Conservation (phyloP, 371 early-diverging fungal species). For the Apophysomyces trapeziformis region DNA sequence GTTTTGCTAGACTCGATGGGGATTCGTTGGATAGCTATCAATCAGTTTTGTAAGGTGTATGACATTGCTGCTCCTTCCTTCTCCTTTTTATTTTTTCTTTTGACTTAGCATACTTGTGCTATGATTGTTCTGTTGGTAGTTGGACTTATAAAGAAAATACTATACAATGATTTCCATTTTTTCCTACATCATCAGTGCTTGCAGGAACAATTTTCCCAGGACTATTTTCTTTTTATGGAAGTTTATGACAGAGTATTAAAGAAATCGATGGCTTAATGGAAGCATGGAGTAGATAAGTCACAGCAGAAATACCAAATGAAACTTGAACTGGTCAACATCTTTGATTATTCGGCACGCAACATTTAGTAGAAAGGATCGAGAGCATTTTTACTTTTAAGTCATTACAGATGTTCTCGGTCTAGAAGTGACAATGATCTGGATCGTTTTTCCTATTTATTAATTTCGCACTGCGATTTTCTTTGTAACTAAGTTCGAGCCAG, state of each 20-base stretch:
- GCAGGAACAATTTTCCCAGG: neutral
- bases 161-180: neutral
- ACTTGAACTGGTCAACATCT: neutral
- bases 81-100: neutral
- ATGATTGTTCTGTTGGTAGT: neutral
- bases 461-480: too few species aligned
- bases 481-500: conserved; percentile 20
- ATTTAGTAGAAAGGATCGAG: too few species aligned
- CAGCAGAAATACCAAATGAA: neutral
- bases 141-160: neutral
- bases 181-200: neutral
- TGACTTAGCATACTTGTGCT: neutral
- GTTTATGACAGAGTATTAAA: too few species aligned
- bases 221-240: neutral
- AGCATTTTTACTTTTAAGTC: too few species aligned
- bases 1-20: too few species aligned
- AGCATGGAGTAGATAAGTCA: neutral
- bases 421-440: too few species aligned
- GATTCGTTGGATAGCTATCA: too few species aligned
- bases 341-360: too few species aligned
- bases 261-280: neutral
- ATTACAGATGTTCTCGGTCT: too few species aligned
- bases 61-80: too few species aligned
- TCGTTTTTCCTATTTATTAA: too few species aligned
- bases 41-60: too few species aligned